Conservation (phyloP, 2,329 filamentous ascomycete species). For the Aspergillus aculeatinus region DNA sequence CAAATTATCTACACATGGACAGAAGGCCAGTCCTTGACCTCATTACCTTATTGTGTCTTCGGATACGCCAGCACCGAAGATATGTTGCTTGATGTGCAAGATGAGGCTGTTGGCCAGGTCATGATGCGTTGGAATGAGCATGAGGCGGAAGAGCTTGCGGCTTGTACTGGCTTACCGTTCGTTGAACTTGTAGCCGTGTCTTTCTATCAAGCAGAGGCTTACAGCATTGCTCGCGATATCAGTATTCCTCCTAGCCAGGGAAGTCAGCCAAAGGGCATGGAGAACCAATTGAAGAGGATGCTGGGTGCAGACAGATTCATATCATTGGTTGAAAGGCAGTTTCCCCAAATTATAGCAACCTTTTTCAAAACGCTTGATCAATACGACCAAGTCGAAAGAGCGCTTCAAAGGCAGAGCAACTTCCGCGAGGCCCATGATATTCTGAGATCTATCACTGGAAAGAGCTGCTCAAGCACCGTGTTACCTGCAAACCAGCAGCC, state of each 20-base stretch:
- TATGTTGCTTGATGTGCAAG: slow-evolving; percentile 68
- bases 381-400: slow-evolving; percentile 69
- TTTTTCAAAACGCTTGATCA: slow-evolving; percentile 77
- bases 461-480: slow-evolving; percentile 63
- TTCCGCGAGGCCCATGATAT: slow-evolving; percentile 63
- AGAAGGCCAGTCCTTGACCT: slow-evolving; percentile 62
- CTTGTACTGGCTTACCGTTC: slow-evolving; percentile 55
- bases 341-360: slow-evolving; percentile 72
- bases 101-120: slow-evolving; percentile 76
- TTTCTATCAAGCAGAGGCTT: slow-evolving; percentile 79
- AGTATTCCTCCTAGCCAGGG: slow-evolving; percentile 45
- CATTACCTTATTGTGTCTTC: slow-evolving; percentile 83
- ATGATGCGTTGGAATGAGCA: slow-evolving; percentile 75
- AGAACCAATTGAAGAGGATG: slow-evolving; percentile 65
- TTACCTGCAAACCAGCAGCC: slow-evolving; percentile 83
- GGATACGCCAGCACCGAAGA: slow-evolving; percentile 68
- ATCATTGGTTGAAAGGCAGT: slow-evolving; percentile 64
- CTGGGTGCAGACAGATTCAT: slow-evolving; percentile 67
- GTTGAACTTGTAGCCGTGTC: slow-evolving; percentile 62
- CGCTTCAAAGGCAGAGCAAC: slow-evolving; percentile 59
- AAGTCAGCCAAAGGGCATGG: slow-evolving; percentile 55
- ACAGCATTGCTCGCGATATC: slow-evolving; percentile 77
- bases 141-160: slow-evolving; percentile 61
- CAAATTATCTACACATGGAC: slow-evolving; percentile 93
- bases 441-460: slow-evolving; percentile 67